Percentiles rank a stretch among this genome's conserved stretches.
phyloP scores from a whole-genome alignment of 306 rosid genomes.

The Quercus parvula region DNA sequence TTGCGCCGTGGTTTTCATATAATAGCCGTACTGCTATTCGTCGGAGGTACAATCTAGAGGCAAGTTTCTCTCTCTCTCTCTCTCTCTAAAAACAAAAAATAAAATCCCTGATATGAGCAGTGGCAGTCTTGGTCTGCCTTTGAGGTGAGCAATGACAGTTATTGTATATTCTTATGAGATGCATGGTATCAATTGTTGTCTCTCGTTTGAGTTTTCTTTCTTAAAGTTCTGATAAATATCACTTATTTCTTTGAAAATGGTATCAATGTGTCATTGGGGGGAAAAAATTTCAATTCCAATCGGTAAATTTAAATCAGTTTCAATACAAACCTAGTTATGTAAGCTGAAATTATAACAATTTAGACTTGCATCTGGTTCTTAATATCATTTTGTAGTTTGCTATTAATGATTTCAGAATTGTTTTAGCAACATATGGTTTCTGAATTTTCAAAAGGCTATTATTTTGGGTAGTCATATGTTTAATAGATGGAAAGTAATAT shows the following conservation, averaged over 20 bases:
- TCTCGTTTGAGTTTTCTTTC: background rate
- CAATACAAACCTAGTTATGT: too few species aligned
- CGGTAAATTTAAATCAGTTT: too few species aligned
- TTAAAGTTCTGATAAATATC: background rate
- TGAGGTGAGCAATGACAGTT: background rate
- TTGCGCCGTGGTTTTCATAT: constrained; percentile 82
- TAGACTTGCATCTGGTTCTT: too few species aligned
- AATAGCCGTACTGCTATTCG: constrained; percentile 83
- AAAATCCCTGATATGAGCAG: background rate
- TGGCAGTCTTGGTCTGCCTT: background rate
- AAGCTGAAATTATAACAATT: too few species aligned
- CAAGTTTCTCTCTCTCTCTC: constrained; percentile 29
- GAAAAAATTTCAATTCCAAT: background rate
- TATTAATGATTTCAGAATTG: too few species aligned
- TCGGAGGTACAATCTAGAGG: constrained; percentile 90
- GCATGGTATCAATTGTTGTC: background rate
- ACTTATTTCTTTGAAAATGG: background rate
- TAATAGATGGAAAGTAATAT: too few species aligned
- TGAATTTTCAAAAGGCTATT: too few species aligned
- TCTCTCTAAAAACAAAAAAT: background rate
- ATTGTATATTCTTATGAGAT: background rate
- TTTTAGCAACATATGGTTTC: too few species aligned
- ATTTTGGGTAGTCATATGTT: too few species aligned
- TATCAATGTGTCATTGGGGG: background rate
- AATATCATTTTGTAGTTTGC: too few species aligned